Percentiles rank a stretch among this genome's conserved stretches.
Conservation (phyloP, 345 rosid genomes). For the Ailanthus altissimus region DNA sequence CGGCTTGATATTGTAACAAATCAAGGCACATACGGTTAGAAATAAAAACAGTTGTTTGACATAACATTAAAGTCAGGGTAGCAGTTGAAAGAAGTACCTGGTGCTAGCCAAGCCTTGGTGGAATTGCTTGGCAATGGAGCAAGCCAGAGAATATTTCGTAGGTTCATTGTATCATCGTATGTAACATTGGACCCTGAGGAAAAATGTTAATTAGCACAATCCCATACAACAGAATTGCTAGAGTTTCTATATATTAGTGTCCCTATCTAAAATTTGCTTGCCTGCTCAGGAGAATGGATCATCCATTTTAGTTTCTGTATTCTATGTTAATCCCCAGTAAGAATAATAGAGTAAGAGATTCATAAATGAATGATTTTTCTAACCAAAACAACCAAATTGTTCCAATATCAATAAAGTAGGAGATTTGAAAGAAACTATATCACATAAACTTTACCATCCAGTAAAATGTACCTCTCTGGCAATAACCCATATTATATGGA, state of each 20-base stretch:
- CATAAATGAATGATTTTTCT: background rate
- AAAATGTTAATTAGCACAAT: background rate
- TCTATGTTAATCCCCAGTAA: background rate
- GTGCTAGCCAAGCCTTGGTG: constrained; percentile 57
- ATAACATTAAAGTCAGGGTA: constrained; percentile 5
- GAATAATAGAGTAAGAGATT: background rate
- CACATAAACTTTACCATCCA: background rate
- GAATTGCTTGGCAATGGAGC: constrained; percentile 79
- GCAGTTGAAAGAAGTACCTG: constrained; percentile 51
- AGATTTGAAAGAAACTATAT: background rate
- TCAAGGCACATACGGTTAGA: background rate
- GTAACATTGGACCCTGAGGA: constrained; percentile 60
- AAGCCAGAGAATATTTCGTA: constrained; percentile 91
- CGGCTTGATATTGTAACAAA: background rate
- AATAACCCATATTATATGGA: constrained; percentile 82
- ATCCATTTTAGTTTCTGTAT: background rate
- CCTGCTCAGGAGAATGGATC: background rate
- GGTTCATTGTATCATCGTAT: constrained; percentile 77
- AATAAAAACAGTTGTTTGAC: background rate
- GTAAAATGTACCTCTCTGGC: constrained; percentile 66
- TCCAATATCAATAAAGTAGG: background rate
- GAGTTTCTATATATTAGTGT: background rate
- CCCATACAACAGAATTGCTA: background rate
- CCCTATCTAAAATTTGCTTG: background rate
- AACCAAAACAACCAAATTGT: background rate